Conservation (phyloP, 2,329 filamentous ascomycete species). For the Ceratocystis variospora region DNA sequence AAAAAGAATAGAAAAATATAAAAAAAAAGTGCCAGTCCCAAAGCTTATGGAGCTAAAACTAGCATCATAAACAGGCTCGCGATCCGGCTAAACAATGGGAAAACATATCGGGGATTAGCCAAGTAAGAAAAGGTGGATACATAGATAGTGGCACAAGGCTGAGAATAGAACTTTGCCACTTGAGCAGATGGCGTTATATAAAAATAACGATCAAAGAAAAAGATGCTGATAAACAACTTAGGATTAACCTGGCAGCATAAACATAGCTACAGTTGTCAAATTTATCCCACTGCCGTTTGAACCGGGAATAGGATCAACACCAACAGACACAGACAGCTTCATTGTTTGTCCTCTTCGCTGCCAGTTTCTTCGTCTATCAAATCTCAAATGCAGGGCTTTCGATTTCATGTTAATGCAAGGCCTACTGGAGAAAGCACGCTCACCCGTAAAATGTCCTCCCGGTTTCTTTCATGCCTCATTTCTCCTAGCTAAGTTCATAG, state of each 20-base stretch:
- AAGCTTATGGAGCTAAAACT: neutral
- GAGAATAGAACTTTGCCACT: conserved; percentile 4
- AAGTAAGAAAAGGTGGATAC: neutral
- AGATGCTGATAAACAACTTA: neutral
- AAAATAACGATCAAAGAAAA: neutral
- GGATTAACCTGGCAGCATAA: neutral
- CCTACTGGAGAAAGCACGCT: neutral
- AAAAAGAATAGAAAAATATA: neutral
- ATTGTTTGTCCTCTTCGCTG: neutral
- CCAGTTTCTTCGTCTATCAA: neutral
- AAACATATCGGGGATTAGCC: neutral
- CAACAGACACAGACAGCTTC: neutral
- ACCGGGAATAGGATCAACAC: neutral
- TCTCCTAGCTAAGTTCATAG: neutral
- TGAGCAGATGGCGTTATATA: neutral
- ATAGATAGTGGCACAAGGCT: neutral
- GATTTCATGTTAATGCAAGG: neutral
- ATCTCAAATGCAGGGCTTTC: neutral
- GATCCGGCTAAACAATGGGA: neutral
- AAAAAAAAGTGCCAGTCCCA: neutral
- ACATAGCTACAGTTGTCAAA: neutral
- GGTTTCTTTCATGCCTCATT: neutral
- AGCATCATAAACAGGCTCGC: neutral
- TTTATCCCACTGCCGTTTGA: neutral
- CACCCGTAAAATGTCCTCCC: neutral